Base-by-base conservation (phyloP, 108 stramenopile species). In the Cyclotella choctawhatcheeana region DNA sequence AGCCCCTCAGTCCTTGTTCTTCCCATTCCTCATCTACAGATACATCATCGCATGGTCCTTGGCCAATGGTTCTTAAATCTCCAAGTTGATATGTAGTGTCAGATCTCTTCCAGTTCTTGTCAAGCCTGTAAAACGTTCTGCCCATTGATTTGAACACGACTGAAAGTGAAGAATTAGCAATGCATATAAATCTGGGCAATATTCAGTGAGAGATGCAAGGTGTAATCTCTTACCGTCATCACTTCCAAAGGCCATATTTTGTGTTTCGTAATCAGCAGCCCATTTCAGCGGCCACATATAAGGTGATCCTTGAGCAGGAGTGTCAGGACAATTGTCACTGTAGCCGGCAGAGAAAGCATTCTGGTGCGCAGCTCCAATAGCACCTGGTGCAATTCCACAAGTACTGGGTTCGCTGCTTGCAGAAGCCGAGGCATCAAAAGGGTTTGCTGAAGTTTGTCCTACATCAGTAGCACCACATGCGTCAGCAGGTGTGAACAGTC, bases 251-350 rank as follows among this genome's bases (percentile, higher is more conserved):
- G 69, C 62, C 82, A 85, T 77, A 51, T 33, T 69, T 32, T 67
- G 35, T 13, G 74, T 55, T 51, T 82, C 78, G 29, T 53, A 26
- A 44, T 85, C 74, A 37, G 85, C 74, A 0, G 74, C 40, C 85
- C 85, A 85, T 24, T 45, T 51, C 58, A 82, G 50, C 14, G 85
- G 85, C 85, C 85, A 85, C 85, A 79, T 78, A 65, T 82, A 85
- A 0, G 82, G 82, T n/a, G 78, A 79, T 32, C 45, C 71, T 56
- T 82, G 67, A 4, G 73, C 80, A n/a, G 84, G 84, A 26, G 84
- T 79, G 13, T 69, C 63, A 22, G 76, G 69, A 40, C 84, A 85
- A 4, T 32, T 29, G 22, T 54, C 5, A 16, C 61, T 53, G 47
- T 48, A n/a, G n/a, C n/a, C 82, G 21, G 66, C 22, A 22, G 71